These are phyloP conservation scores for Botrytis squamosa DNA, from an alignment of 2,329 filamentous ascomycete genomes.

Conservation along the genomic window DNA sequence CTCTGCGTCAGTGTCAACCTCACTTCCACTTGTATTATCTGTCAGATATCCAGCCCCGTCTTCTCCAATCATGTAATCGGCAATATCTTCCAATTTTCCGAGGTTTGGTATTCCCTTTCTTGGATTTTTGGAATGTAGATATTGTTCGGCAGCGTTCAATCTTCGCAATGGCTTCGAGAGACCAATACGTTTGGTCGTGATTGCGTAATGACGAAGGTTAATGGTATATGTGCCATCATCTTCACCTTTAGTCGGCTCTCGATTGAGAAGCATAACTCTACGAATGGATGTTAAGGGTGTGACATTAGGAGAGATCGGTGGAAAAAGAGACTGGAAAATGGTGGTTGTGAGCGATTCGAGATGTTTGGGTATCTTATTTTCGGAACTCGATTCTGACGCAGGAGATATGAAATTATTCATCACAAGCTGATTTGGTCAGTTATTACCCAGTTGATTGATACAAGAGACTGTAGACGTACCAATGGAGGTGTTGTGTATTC, in stretches of 20 bases:
- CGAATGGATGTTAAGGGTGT: slow-evolving; percentile 91
- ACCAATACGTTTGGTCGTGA: slow-evolving; percentile 83
- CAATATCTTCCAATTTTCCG: slow-evolving; percentile 85
- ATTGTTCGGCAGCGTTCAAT: slow-evolving; percentile 80
- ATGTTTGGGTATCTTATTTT: slow-evolving; percentile 80
- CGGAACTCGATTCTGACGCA: slow-evolving; percentile 52
- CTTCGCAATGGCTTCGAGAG: slow-evolving; percentile 81
- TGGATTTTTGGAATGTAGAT: slow-evolving; percentile 51
- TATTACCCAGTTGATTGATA: neutral
- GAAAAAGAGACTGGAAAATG: slow-evolving; percentile 94
- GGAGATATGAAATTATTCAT: slow-evolving; percentile 95
- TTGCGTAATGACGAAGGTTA: slow-evolving; percentile 91
- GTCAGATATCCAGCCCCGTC: slow-evolving; percentile 80
- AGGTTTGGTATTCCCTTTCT: slow-evolving; percentile 80
- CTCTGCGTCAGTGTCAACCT: slow-evolving; percentile 91
- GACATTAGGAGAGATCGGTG: slow-evolving; percentile 87
- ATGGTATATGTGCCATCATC: slow-evolving; percentile 72
- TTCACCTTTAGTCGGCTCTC: slow-evolving; percentile 57
- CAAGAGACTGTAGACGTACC: slow-evolving; percentile 45
- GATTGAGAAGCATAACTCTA: slow-evolving; percentile 84
- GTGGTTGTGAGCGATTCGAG: slow-evolving; percentile 91
- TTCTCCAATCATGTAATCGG: slow-evolving; percentile 90
- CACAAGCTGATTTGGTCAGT: slow-evolving; percentile 59
- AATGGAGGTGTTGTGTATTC: slow-evolving; percentile 84
- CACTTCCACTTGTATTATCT: slow-evolving; percentile 80